Base-by-base conservation (phyloP, 805 yeast genomes). In the Yueomyces sinensis region DNA sequence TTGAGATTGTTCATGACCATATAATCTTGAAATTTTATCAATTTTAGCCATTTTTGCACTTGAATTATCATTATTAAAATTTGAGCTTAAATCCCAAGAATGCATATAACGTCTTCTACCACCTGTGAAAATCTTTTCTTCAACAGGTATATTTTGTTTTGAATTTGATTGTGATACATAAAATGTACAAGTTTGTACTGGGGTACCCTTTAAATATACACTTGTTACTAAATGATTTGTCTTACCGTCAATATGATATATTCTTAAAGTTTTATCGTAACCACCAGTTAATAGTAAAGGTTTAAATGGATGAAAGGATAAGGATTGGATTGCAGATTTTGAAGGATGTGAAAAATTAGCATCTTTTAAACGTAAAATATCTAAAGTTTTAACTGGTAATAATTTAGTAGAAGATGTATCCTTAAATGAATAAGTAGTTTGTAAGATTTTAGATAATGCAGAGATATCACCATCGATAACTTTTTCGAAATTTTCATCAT, bases 91-190 rank as follows among this genome's bases (percentile, higher is more conserved):
- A 56, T 86, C 87, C 95, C 97, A 87, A 32, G 84, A 76, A 59
- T 81, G 83, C 83, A 91, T 77, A 53, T 78, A 87, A 38, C 82
- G 70, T 62, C 98, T 74, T 61, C 96, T 74, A 39, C 97, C 98
- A 41, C 81, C 94, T 2, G 93, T 82, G 51, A 73, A 78, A 9
- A 89, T 41, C 63, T 61, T 45, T 66, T 62, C 49, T 63, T 68
- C 41, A n/a, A n/a, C n/a, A n/a, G n/a, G n/a, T n/a, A n/a, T n/a
- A n/a, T n/a, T n/a, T 44, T 41, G 63, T 58, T 23, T 27, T 6
- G 34, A 30, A n/a, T 28, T 29, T 18, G 41, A 34, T 25, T 47
- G 46, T 3, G 56, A 40, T 5, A 50, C 49, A 35, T 55, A 56
- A 29, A 56, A 54, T 5, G 48, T 32, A 43, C 94, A 87, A 0